These are phyloP conservation scores for Auriscalpium microsporum DNA, from an alignment of 768 basidiomycete species.

Conservation along the genomic window DNA sequence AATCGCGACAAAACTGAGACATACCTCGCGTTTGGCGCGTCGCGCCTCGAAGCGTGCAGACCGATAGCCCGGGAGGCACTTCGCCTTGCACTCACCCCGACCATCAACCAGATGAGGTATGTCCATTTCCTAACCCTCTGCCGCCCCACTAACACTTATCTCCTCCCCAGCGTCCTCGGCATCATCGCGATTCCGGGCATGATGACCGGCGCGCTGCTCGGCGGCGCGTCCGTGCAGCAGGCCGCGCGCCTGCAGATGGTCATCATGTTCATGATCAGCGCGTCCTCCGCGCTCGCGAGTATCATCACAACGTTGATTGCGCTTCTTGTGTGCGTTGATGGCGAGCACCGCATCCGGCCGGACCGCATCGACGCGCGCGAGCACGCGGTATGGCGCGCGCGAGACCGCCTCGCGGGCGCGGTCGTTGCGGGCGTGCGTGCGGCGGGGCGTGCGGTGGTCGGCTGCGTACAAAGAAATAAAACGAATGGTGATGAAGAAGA, in stretches of 20 bases:
- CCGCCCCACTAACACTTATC: neutral
- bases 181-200: conserved; percentile 80
- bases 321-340: conserved; percentile 58
- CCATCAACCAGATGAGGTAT: conserved; percentile 81
- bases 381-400: conserved; percentile 27
- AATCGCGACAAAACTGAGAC: conserved; percentile 82
- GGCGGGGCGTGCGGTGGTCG: neutral
- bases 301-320: conserved; percentile 55
- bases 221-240: conserved; percentile 76
- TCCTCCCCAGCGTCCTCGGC: conserved; percentile 50
- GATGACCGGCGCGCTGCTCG: conserved; percentile 90
- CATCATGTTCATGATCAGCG: conserved; percentile 90
- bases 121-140: conserved; percentile 2
- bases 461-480: neutral
- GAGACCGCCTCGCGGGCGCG: neutral
- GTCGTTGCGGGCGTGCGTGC: neutral
- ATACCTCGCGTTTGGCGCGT: conserved; percentile 80
- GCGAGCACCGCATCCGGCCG: conserved; percentile 50
- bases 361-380: conserved; percentile 46
- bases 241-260: conserved; percentile 86
- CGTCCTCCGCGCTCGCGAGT: conserved; percentile 63
- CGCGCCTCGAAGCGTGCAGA: conserved; percentile 73
- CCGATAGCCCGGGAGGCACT: conserved; percentile 74
- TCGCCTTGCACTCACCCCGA: conserved; percentile 70
- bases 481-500: neutral